Evolutionary conservation across 768 basidiomycete genomes (phyloP).

Genomic region (Russula brevipes): DNA sequence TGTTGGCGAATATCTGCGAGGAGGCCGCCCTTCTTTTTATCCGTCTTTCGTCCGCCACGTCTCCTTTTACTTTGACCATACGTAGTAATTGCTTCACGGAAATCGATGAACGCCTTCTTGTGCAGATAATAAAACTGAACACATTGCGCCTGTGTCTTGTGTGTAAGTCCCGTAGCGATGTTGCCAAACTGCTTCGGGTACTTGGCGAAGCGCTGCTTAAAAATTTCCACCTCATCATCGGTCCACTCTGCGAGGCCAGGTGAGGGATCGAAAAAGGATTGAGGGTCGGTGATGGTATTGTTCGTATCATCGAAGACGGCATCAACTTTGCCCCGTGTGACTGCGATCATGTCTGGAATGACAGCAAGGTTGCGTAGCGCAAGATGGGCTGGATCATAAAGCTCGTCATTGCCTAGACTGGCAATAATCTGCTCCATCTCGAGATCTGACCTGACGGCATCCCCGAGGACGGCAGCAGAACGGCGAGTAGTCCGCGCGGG

Average conservation of each 20-base stretch:
- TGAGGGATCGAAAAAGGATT: constrained; percentile 65
- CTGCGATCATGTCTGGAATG: constrained; percentile 87
- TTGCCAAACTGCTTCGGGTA: constrained; percentile 95
- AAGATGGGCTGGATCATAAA: constrained; percentile 88
- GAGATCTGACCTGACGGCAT: constrained; percentile 88
- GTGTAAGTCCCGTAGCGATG: constrained; percentile 71
- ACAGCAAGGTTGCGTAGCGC: constrained; percentile 77
- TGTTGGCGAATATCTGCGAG: constrained; percentile 77
- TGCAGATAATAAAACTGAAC: constrained; percentile 92
- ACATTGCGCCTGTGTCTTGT: constrained; percentile 86
- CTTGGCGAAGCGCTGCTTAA: constrained; percentile 74
- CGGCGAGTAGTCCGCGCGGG: constrained; percentile 64
- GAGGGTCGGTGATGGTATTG: constrained; percentile 69
- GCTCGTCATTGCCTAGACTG: constrained; percentile 86
- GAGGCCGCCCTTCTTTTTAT: constrained; percentile 77
- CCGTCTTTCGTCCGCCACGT: constrained; percentile 46
- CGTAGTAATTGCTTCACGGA: constrained; percentile 66
- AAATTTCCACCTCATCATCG: constrained; percentile 70
- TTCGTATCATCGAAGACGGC: constrained; percentile 82
- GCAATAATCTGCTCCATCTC: constrained; percentile 98
- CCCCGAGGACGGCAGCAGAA: constrained; percentile 65
- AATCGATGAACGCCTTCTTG: constrained; percentile 85
- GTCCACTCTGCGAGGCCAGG: constrained; percentile 87
- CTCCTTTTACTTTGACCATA: constrained; percentile 63
- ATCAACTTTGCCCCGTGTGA: constrained; percentile 54